Conservation (phyloP, 495 filamentous ascomycete species). For the Trichoderma virens region DNA sequence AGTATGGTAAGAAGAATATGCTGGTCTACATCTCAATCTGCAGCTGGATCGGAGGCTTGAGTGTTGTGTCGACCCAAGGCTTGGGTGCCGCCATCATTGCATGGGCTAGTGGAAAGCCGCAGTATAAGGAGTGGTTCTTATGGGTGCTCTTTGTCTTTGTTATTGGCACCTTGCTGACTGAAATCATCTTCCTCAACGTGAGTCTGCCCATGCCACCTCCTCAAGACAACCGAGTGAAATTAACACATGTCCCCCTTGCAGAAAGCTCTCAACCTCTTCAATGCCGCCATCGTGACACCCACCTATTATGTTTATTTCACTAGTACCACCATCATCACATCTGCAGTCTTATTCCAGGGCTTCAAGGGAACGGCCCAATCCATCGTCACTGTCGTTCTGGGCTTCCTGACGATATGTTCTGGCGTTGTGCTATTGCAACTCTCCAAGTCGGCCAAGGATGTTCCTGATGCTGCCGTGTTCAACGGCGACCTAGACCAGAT, state of each 20-base stretch:
- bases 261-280: constrained; percentile 99
- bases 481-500: constrained; percentile 91
- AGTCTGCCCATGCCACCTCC: constrained; percentile 25
- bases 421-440: constrained; percentile 95
- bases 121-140: constrained; percentile 97
- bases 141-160: constrained; percentile 92
- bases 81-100: constrained; percentile 86
- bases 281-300: constrained; percentile 92
- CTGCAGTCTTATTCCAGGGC: constrained; percentile 84
- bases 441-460: constrained; percentile 97
- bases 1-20: constrained; percentile 95
- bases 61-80: constrained; percentile 91
- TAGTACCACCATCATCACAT: constrained; percentile 86
- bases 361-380: constrained; percentile 79
- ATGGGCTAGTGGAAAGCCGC: constrained; percentile 66
- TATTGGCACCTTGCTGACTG: constrained; percentile 74
- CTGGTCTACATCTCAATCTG: constrained; percentile 94
- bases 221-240: constrained; percentile 7
- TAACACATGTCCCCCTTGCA: constrained; percentile 32
- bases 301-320: constrained; percentile 99
- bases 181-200: constrained; percentile 94
- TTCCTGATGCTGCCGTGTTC: constrained; percentile 89
- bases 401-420: constrained; percentile 89
- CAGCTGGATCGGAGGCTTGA: constrained; percentile 87
- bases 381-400: constrained; percentile 85